Conservation (phyloP, 2,329 filamentous ascomycete genomes). For the Aspergillus cejpii region DNA sequence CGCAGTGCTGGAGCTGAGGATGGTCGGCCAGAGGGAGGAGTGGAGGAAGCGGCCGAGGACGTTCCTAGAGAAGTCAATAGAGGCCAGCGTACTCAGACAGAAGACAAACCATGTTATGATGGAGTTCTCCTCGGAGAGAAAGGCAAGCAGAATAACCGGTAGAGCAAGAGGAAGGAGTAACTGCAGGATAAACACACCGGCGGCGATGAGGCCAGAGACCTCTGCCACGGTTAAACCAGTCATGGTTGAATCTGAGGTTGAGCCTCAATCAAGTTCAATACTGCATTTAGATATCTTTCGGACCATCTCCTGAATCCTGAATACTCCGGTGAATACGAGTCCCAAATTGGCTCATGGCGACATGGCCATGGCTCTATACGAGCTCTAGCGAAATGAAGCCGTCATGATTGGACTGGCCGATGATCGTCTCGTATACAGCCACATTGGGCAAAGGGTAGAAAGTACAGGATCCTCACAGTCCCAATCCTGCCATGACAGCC, state of each 20-base stretch:
- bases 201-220: slow-evolving; percentile 39
- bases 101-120: slow-evolving; percentile 34
- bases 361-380: background rate
- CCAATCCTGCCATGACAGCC: background rate
- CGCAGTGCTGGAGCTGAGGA: slow-evolving; percentile 38
- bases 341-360: background rate
- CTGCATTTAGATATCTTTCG: no score
- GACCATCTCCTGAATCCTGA: no score
- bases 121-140: slow-evolving; percentile 34
- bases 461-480: no score
- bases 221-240: slow-evolving; percentile 30
- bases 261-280: no score
- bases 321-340: background rate
- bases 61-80: slow-evolving; percentile 23
- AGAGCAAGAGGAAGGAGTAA: slow-evolving; percentile 34
- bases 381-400: no score
- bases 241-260: background rate
- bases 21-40: slow-evolving; percentile 39
- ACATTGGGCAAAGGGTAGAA: no score
- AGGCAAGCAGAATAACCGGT: slow-evolving; percentile 32
- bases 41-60: slow-evolving; percentile 36
- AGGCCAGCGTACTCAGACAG: slow-evolving; percentile 4
- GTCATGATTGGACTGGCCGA: no score
- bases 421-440: background rate
- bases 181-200: slow-evolving; percentile 34